A percentile compares a stretch with the other conserved stretches of the same genome.
phyloP scores from a whole-genome alignment of 345 rosid species.

The Acer negundo region DNA sequence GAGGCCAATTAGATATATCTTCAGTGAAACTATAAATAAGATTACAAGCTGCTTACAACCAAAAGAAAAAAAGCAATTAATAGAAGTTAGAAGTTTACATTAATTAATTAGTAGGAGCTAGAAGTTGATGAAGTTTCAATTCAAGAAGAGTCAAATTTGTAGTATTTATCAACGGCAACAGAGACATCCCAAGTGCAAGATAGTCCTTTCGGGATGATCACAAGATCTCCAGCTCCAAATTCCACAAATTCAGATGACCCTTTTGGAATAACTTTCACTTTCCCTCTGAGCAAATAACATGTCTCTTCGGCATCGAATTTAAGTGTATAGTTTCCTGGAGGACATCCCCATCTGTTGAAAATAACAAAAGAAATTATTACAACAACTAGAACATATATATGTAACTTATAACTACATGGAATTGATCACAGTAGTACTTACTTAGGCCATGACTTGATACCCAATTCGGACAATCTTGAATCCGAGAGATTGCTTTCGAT shows the following conservation, averaged over 20 bases:
- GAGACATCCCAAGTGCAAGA: constrained; percentile 50
- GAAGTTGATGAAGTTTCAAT: background rate
- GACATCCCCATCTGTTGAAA: constrained; percentile 21
- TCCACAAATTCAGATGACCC: constrained; percentile 43
- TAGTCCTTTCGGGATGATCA: constrained; percentile 45
- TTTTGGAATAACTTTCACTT: constrained; percentile 46
- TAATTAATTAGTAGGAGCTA: background rate
- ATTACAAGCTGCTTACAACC: background rate
- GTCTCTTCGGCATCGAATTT: constrained; percentile 41
- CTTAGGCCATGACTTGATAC: constrained; percentile 33
- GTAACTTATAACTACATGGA: no score
- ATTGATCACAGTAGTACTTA: background rate
- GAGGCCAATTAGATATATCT: background rate
- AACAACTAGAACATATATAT: background rate
- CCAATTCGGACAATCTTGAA: constrained; percentile 22
- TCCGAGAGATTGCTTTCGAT: constrained; percentile 16
- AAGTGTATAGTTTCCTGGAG: constrained; percentile 26
- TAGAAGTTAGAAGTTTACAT: background rate
- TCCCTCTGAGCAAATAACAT: constrained; percentile 45
- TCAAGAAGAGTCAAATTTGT: constrained; percentile 19
- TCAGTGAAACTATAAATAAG: background rate
- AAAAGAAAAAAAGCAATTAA: no score
- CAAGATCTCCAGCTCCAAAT: constrained; percentile 58
- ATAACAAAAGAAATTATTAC: no score
- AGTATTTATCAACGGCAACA: constrained; percentile 23